phyloP scores from a whole-genome alignment of 306 rosid species.

The Quercus aquifolioides region DNA sequence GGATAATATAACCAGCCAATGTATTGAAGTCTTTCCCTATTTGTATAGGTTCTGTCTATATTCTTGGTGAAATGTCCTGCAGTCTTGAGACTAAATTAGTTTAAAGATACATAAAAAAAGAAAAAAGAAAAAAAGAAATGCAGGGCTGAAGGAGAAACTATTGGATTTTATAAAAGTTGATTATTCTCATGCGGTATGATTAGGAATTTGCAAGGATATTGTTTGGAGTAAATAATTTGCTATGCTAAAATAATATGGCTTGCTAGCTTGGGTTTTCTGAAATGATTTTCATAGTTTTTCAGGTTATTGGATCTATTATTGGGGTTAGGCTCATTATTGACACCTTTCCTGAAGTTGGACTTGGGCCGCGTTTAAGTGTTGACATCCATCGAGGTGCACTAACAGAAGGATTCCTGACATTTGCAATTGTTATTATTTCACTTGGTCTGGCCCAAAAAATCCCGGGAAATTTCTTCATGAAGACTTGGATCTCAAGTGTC shows the following conservation, averaged over 20 bases:
- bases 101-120: background rate
- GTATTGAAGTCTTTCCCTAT: background rate
- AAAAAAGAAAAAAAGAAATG: background rate
- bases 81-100: background rate
- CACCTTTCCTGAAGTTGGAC: slow-evolving; percentile 65
- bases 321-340: slow-evolving; percentile 63
- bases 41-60: background rate
- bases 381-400: slow-evolving; percentile 85
- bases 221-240: background rate
- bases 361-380: slow-evolving; percentile 64
- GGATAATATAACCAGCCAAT: background rate
- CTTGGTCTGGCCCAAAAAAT: slow-evolving; percentile 59
- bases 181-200: background rate
- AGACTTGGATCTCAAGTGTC: slow-evolving; percentile 95
- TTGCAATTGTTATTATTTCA: slow-evolving; percentile 55
- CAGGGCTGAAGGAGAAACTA: background rate
- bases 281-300: slow-evolving; percentile 17
- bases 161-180: background rate
- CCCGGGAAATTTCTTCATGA: slow-evolving; percentile 65
- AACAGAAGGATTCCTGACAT: slow-evolving; percentile 78
- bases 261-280: background rate
- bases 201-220: background rate
- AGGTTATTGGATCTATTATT: slow-evolving; percentile 75
- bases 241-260: background rate
- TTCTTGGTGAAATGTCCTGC: background rate